Conservation (phyloP, 2,329 filamentous ascomycete genomes). For the Fusarium sp. region DNA sequence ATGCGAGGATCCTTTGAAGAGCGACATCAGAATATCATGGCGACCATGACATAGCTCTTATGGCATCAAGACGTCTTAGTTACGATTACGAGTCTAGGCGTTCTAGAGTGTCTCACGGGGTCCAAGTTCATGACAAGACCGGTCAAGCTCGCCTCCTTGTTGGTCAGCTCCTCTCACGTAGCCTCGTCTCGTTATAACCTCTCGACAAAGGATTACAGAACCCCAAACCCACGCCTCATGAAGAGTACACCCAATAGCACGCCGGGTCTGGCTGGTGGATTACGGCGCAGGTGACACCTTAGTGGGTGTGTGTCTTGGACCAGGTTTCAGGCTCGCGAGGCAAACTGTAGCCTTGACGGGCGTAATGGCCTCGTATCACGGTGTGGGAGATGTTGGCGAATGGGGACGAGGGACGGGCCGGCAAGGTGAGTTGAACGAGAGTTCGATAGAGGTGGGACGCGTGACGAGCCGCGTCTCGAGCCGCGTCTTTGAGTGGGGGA, state of each 20-base stretch:
- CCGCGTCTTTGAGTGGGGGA: constrained; percentile 21
- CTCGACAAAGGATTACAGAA: constrained; percentile 4
- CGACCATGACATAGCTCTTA: constrained; percentile 28
- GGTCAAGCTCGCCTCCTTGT: constrained; percentile 6
- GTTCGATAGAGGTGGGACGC: constrained; percentile 9
- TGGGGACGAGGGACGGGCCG: constrained; percentile 28
- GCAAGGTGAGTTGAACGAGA: constrained; percentile 17
- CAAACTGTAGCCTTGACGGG: constrained; percentile 27
- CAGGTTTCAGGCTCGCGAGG: constrained; percentile 17
- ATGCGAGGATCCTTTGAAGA: neutral
- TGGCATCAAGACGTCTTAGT: constrained; percentile 1
- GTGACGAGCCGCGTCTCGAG: constrained; percentile 27
- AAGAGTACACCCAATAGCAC: constrained; percentile 22
- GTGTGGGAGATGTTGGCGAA: constrained; percentile 29
- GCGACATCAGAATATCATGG: constrained; percentile 4
- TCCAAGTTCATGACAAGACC: constrained; percentile 9
- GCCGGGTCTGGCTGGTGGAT: constrained; percentile 13
- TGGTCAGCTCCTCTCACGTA: constrained; percentile 22
- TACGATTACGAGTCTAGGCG: neutral
- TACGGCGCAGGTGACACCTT: constrained; percentile 35
- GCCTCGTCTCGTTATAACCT: constrained; percentile 23
- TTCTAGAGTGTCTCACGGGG: constrained; percentile 18
- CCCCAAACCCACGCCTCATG: constrained; percentile 10
- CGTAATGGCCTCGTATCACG: constrained; percentile 36
- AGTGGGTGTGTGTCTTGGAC: constrained; percentile 33